Evolutionary conservation across 202 grass and related monocot species (phyloP).

Genomic region (Panicum virgatum): DNA sequence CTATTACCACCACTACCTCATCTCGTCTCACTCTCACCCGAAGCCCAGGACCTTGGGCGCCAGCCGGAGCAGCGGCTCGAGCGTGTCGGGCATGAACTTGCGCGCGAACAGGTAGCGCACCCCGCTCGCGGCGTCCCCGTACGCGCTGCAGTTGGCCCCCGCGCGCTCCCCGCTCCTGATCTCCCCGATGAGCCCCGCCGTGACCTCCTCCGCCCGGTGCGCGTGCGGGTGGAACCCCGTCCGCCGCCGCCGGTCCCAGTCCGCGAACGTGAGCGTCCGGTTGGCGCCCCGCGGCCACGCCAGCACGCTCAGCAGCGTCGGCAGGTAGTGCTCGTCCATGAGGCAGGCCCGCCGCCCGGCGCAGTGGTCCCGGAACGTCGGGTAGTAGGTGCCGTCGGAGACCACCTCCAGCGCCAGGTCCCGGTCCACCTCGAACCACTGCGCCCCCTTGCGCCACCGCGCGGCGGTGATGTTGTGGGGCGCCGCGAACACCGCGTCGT

Average conservation of each 20-base stretch:
- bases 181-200: conserved; percentile 47
- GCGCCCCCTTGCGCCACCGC: conserved; percentile 56
- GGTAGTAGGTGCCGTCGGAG: conserved; percentile 57
- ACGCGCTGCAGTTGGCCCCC: conserved; percentile 39
- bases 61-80: conserved; percentile 50
- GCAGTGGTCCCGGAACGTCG: conserved; percentile 50
- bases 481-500: conserved; percentile 26
- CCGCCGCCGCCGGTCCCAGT: conserved; percentile 33
- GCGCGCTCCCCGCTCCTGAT: conserved; percentile 41
- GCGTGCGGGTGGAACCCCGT: conserved; percentile 32
- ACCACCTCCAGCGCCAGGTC: conserved; percentile 49
- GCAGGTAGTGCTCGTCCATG: conserved; percentile 77
- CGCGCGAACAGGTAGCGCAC: conserved; percentile 69
- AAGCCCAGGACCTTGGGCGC: conserved; percentile 59
- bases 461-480: conserved; percentile 50
- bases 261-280: conserved; percentile 56
- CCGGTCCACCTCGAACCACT: conserved; percentile 83
- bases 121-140: conserved; percentile 21
- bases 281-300: conserved; percentile 39
- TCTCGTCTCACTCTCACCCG: conserved; percentile 6
- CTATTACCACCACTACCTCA: too few relatives aligned
- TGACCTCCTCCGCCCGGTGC: conserved; percentile 26
- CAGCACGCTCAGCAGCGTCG: conserved; percentile 48
- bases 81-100: conserved; percentile 63
- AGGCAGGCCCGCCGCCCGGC: neutral